phyloP scores from a whole-genome alignment of 2,329 filamentous ascomycete genomes.

The Ceratocystis papillata region DNA sequence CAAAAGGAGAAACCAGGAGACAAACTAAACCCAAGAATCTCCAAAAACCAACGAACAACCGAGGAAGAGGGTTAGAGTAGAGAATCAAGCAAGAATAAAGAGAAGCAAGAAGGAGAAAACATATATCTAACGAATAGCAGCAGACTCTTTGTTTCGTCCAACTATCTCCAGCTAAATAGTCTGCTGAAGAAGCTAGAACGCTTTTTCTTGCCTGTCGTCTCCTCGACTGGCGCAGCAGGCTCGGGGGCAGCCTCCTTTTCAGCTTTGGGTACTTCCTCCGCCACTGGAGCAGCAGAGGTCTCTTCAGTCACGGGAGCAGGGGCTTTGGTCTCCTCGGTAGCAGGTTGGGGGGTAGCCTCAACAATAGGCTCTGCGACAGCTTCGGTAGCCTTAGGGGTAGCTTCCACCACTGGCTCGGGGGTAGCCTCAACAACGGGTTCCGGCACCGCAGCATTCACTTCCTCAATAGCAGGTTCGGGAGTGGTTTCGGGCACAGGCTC shows the following conservation, averaged over 20 bases:
- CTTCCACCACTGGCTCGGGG: slow-evolving; percentile 25
- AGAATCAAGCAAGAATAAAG: slow-evolving; percentile 13
- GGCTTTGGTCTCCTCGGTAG: slow-evolving; percentile 22
- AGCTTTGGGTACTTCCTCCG: slow-evolving; percentile 18
- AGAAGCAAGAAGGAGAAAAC: slow-evolving; percentile 9
- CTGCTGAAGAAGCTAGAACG: slow-evolving; percentile 21
- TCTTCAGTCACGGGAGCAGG: slow-evolving; percentile 35
- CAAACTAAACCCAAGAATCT: slow-evolving; percentile 8
- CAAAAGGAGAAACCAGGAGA: slow-evolving; percentile 15
- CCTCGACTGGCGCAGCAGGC: not conserved
- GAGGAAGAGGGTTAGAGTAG: slow-evolving; percentile 11
- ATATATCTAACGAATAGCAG: slow-evolving; percentile 2
- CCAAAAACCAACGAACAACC: slow-evolving; percentile 12
- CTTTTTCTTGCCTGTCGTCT: slow-evolving; percentile 18
- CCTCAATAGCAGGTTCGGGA: slow-evolving; percentile 21
- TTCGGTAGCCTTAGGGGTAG: slow-evolving; percentile 9
- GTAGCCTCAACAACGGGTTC: slow-evolving; percentile 24
- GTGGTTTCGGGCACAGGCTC: slow-evolving; percentile 25
- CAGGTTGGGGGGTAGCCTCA: slow-evolving; percentile 17
- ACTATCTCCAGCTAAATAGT: slow-evolving; percentile 23
- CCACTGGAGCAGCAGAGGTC: slow-evolving; percentile 27
- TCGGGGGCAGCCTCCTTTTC: slow-evolving; percentile 10
- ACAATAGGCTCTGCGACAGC: slow-evolving; percentile 22
- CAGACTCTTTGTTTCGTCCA: not conserved
- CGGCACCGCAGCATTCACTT: slow-evolving; percentile 23